Evolutionary conservation across 2,329 filamentous ascomycete genomes (phyloP), one percentile per base, ranked within the genome.

Genomic region (Kalmusia sp.): DNA sequence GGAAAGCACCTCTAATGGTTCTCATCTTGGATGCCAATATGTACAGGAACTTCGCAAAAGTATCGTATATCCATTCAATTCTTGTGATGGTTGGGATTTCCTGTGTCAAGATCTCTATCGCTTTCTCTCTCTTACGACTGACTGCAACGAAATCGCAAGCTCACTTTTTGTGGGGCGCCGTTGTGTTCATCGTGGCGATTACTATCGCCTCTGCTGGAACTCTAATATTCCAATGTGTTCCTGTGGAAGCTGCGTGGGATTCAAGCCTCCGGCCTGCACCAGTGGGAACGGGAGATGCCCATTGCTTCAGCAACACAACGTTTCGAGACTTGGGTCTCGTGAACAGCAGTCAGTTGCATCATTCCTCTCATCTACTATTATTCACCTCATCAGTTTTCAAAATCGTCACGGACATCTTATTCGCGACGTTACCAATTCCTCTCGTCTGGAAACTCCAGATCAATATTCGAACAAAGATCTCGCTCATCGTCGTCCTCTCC

Each of bases 91-190:
- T 78, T 6, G 80, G 75, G 0, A 73, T 79, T 3, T 73, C 75
- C 9, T 59, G 75, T 1, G 76, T 81, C 53, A 82, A 82, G 60
- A 71, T 82, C 8, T 81, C 80, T 0, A 74, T 81, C 24, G 76
- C 72, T 2, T 71, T 79, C 25, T 79, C 80, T 54, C 66, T 82
- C 4, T 63, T 81, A 46, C 69, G 79, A 31, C 64, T 81, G 6
- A 74, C 76, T 1, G 41, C n/a, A 65, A 49, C 9, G 7, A 44
- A 19, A 3, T 2, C 71, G 12, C 64, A 69, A 15, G 77, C 67
- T n/a, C 63, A 64, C 3, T 76, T 79, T 45, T 63, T 82, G 1
- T 76, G 74, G 58, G 70, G 64, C 2, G 62, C 76, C 6, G 77
- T 82, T 45, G 75, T 61, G 0, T 80, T 82, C 57, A 66, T 82